Evolutionary conservation across 2,329 filamentous ascomycete species (phyloP), one percentile per base, ranked within the genome.

Genomic region (Xylaria sp.): DNA sequence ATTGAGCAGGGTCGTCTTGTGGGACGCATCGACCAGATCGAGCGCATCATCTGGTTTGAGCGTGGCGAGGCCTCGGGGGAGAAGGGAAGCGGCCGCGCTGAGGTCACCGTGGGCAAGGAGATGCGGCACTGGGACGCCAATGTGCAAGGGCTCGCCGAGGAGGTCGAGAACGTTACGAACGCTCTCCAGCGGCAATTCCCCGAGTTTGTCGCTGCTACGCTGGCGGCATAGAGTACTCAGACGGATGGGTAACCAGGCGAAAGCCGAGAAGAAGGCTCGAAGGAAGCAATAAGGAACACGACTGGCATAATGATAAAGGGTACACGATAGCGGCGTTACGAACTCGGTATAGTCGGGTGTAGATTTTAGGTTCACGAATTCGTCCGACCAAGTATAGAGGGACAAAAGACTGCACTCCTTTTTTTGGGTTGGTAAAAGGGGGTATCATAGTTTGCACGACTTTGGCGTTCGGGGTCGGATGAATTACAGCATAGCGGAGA

Each of bases 11-110:
- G 92, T 9, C 88, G 95, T 33, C 79, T 99, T 54, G 87, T 90
- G 2, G 95, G 94, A 7, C 88, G 90, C 60, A 98, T 99, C 72
- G 94, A 99, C 77, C 95, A 99, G 80, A 94, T 99, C 60, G 92
- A 93, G 60, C 85, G 90, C 14, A 80, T 94, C 11, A 94, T 99
- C 63, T 93, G 89, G 80, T 99, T 99, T 74, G 92, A 95, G 77
- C 82, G 78, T 73, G 87, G 87, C 38, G 89, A 92, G 72, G 89
- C 87, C 7, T 89, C 86, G 2, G 89, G 88, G 1, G 83, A 89
- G 74, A 88, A 88, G 72, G 87, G 87, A 57, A 91, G 87, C 62
- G 84, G 86, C n/a, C 83, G 87, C 28, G 86, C 89, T 50, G 85
- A 87, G 60, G 83, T 85, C 19, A 77, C 85, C 3, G 84, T 88